Percentiles rank a stretch among this genome's conserved stretches.
phyloP scores from a whole-genome alignment of 257 asterid genomes.

The Solanum sejunctum region DNA sequence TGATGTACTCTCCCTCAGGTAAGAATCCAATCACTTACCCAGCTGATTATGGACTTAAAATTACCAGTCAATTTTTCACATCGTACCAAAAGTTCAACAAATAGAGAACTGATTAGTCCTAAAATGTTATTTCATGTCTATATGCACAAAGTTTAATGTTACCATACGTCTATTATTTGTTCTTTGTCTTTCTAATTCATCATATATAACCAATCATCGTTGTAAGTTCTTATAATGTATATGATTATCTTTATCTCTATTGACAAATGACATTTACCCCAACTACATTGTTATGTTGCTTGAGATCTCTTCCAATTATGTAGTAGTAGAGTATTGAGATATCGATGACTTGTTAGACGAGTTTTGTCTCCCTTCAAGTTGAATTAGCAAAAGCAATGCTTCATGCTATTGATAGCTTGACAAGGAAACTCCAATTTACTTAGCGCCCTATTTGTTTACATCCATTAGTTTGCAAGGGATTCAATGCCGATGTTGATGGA shows the following conservation, averaged over 20 bases:
- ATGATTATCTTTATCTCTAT: neutral
- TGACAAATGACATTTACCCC: neutral
- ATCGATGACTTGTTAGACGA: neutral
- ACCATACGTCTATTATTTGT: neutral
- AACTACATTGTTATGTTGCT: neutral
- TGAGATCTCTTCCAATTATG: neutral
- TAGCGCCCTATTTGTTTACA: too few species aligned
- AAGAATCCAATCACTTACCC: neutral
- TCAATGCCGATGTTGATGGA: too few species aligned
- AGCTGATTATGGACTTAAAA: neutral
- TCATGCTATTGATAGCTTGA: neutral
- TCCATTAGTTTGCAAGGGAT: too few species aligned
- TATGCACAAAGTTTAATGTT: neutral
- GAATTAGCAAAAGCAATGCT: neutral
- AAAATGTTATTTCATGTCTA: neutral
- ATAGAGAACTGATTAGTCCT: neutral
- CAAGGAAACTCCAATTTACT: neutral
- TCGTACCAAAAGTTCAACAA: neutral
- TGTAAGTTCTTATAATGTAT: neutral
- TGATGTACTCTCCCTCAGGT: neutral
- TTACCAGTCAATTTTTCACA: neutral
- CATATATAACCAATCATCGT: neutral
- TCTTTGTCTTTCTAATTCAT: neutral
- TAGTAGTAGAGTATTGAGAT: neutral
- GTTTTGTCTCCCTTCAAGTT: neutral